These are phyloP conservation scores for Brasenia schreberi DNA, from an alignment of 164 flowering plant species.

Conservation along the genomic window DNA sequence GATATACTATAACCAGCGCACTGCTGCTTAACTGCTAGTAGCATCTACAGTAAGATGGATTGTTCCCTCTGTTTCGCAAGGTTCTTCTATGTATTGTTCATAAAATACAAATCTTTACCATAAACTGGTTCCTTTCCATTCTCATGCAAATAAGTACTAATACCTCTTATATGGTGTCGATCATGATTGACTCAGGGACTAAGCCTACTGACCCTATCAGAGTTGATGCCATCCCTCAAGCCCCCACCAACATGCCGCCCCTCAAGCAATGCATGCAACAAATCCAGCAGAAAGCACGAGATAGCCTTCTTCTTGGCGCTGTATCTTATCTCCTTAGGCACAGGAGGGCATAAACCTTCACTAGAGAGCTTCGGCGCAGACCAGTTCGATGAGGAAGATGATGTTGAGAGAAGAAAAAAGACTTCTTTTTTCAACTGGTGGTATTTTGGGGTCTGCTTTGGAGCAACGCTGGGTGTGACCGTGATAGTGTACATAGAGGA, in stretches of 20 bases:
- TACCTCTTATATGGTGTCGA: neutral
- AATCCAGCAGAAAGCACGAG: conserved; percentile 40
- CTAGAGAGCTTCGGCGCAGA: conserved; percentile 97
- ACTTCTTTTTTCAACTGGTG: conserved; percentile 98
- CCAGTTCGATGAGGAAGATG: conserved; percentile 81
- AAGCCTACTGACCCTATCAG: conserved; percentile 49
- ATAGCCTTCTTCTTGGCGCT: conserved; percentile 59
- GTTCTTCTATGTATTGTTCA: neutral
- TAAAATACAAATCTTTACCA: neutral
- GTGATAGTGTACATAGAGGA: conserved; percentile 72
- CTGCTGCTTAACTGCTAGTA: too few species aligned
- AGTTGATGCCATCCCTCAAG: conserved; percentile 39
- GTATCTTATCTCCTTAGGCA: conserved; percentile 71
- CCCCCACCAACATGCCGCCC: conserved; percentile 23
- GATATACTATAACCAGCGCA: too few species aligned
- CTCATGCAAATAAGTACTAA: neutral
- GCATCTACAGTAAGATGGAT: too few species aligned
- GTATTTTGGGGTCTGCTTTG: conserved; percentile 63
- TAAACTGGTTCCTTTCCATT: neutral
- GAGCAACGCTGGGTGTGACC: conserved; percentile 66
- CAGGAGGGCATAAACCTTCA: conserved; percentile 88
- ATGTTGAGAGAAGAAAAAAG: conserved; percentile 55
- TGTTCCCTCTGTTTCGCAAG: too few species aligned
- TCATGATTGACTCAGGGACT: conserved; percentile 43
- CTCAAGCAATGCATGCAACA: conserved; percentile 15